A percentile compares a stretch with the other conserved stretches of the same genome.
Conservation (phyloP, 768 basidiomycete genomes). For the Xerocomus brunneocitrinus region DNA sequence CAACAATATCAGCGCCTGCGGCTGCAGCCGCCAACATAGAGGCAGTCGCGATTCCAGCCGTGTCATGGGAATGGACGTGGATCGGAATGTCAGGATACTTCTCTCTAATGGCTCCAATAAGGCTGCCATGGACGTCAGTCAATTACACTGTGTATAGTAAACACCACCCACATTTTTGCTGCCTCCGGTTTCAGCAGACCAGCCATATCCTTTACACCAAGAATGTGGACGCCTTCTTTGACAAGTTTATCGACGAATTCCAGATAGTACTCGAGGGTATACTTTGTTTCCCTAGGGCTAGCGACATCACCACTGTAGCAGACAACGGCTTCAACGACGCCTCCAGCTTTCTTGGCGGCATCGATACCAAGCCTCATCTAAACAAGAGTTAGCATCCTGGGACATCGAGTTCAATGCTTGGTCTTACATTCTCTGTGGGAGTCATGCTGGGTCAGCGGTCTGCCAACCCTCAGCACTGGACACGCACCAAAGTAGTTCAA, state of each 20-base stretch:
- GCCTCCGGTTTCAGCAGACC: conserved; percentile 94
- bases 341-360: conserved; percentile 98
- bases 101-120: conserved; percentile 91
- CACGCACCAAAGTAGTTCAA: conserved; percentile 92
- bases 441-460: conserved; percentile 4
- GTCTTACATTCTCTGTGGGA: conserved; percentile 63
- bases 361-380: conserved; percentile 98
- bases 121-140: conserved; percentile 39
- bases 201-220: conserved; percentile 99
- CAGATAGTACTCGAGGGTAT: conserved; percentile 96
- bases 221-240: conserved; percentile 90
- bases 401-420: not conserved
- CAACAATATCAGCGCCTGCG: conserved; percentile 97
- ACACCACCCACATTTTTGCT: conserved; percentile 68
- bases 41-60: conserved; percentile 96
- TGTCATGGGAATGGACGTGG: conserved; percentile 99
- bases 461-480: not conserved
- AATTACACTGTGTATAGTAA: not conserved
- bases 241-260: conserved; percentile 93
- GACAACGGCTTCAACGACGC: conserved; percentile 94
- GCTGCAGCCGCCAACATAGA: conserved; percentile 94
- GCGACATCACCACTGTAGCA: conserved; percentile 99
- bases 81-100: conserved; percentile 97
- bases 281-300: conserved; percentile 91
- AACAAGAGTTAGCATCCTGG: conserved; percentile 13